Evolutionary conservation across 2,329 filamentous ascomycete species (phyloP).

Genomic region (Salinomyces thailandicus): DNA sequence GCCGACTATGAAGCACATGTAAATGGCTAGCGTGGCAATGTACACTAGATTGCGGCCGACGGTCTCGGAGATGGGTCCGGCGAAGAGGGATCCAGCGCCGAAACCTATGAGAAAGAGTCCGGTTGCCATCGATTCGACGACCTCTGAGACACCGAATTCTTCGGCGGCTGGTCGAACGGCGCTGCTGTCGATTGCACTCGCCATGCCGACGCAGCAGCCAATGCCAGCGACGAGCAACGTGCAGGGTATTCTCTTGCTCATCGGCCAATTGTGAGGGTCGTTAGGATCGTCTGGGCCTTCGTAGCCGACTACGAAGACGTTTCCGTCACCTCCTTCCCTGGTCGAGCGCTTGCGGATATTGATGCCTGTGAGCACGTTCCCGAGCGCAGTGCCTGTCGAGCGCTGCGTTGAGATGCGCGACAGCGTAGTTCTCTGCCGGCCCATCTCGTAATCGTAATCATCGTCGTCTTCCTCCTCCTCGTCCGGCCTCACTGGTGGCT

Average conservation of each 20-base stretch:
- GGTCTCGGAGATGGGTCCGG: constrained; percentile 41
- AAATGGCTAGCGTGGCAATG: constrained; percentile 35
- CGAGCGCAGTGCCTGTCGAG: constrained; percentile 25
- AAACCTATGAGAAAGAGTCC: constrained; percentile 33
- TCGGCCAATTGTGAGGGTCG: constrained; percentile 30
- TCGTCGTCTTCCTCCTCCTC: constrained; percentile 17
- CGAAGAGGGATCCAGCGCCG: constrained; percentile 38
- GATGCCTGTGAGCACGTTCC: constrained; percentile 27
- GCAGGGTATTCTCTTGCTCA: constrained; percentile 20
- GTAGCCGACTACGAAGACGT: constrained; percentile 31
- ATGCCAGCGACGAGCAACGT: constrained; percentile 32
- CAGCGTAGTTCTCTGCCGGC: constrained; percentile 13
- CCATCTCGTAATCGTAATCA: constrained; percentile 12
- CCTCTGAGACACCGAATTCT: constrained; percentile 40
- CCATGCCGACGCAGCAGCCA: constrained; percentile 41
- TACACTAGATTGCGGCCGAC: constrained; percentile 38
- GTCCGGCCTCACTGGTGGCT: constrained; percentile 8
- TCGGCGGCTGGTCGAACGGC: constrained; percentile 36
- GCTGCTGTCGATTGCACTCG: constrained; percentile 44
- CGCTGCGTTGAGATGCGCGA: constrained; percentile 22
- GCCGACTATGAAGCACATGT: constrained; percentile 41
- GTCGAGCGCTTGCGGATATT: constrained; percentile 27
- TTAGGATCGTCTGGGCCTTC: constrained; percentile 27
- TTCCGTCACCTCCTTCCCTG: constrained; percentile 26
- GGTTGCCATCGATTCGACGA: constrained; percentile 42